Percentiles rank a stretch among this genome's conserved stretches.
phyloP scores from a whole-genome alignment of 2,329 filamentous ascomycete genomes.

The Colletotrichum tropicicola region DNA sequence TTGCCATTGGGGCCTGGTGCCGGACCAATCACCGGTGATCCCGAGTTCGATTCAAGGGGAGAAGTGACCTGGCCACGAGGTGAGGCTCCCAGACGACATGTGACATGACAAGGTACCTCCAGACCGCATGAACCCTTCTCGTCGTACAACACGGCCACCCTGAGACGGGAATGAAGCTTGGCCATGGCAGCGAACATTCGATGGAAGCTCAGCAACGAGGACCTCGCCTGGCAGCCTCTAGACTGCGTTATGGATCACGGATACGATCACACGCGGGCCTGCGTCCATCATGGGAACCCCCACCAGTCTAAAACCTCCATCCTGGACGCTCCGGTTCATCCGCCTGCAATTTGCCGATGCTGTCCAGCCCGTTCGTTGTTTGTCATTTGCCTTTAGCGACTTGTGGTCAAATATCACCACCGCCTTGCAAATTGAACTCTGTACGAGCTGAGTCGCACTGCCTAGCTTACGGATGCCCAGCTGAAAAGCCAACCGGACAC shows the following conservation, averaged over 20 bases:
- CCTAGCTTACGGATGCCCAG: not conserved
- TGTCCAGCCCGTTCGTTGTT: not conserved
- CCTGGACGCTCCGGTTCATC: conserved; percentile 8
- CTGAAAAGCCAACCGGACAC: not conserved
- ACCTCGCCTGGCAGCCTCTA: not conserved
- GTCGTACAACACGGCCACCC: not conserved
- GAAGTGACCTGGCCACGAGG: conserved; percentile 5
- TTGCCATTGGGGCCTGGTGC: not conserved
- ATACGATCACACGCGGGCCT: conserved; percentile 16
- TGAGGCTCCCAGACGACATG: conserved; percentile 15
- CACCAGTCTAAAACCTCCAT: conserved; percentile 1
- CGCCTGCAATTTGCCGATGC: conserved; percentile 2
- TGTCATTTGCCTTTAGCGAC: not conserved
- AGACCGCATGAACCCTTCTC: conserved; percentile 5
- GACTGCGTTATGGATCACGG: not conserved
- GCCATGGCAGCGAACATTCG: not conserved
- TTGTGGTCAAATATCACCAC: not conserved
- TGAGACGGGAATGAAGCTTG: conserved; percentile 12
- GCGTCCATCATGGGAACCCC: not conserved
- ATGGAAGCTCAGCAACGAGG: not conserved
- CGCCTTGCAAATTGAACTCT: too few species aligned
- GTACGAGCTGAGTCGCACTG: not conserved
- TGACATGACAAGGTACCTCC: conserved; percentile 7
- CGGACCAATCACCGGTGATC: not conserved
- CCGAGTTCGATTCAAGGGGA: not conserved